Evolutionary conservation across 768 basidiomycete species (phyloP).

Genomic region (Mycena rebaudengoi): DNA sequence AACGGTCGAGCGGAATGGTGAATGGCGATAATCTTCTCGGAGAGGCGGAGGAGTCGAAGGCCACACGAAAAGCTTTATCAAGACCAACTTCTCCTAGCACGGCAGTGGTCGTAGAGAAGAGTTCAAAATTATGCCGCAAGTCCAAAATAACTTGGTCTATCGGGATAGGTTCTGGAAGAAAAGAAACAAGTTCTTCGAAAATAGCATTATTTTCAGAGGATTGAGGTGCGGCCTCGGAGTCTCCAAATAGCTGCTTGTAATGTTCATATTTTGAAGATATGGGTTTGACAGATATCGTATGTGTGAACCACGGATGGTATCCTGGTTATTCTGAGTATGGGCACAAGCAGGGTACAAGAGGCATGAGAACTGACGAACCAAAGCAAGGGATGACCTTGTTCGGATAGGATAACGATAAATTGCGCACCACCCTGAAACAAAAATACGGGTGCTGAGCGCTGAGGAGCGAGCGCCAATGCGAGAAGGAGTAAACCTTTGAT

Average conservation of each 20-base stretch:
- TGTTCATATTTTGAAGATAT: conserved; percentile 70
- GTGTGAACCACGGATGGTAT: conserved; percentile 94
- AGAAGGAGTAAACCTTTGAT: conserved; percentile 56
- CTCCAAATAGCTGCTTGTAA: conserved; percentile 71
- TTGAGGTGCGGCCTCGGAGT: conserved; percentile 22
- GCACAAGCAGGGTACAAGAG: not conserved
- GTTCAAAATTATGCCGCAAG: conserved; percentile 65
- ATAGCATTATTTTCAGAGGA: conserved; percentile 42
- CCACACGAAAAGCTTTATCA: conserved; percentile 82
- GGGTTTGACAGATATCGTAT: conserved; percentile 68
- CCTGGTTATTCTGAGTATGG: conserved; percentile 54
- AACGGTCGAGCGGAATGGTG: conserved; percentile 71
- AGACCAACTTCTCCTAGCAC: conserved; percentile 96
- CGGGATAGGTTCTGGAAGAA: conserved; percentile 76
- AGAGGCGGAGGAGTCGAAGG: conserved; percentile 59
- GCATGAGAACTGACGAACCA: conserved; percentile 72
- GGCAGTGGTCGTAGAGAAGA: conserved; percentile 61
- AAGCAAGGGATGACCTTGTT: conserved; percentile 86
- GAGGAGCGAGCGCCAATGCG: not conserved
- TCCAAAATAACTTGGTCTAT: conserved; percentile 66
- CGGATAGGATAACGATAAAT: conserved; percentile 68
- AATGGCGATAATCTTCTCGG: conserved; percentile 77
- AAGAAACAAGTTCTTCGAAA: conserved; percentile 66
- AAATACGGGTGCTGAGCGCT: conserved; percentile 27
- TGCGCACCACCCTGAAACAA: too few species aligned